Evolutionary conservation across 371 early-diverging fungal species (phyloP), one percentile per base, ranked within the genome.

Genomic region (Vairimorpha ceranae): DNA sequence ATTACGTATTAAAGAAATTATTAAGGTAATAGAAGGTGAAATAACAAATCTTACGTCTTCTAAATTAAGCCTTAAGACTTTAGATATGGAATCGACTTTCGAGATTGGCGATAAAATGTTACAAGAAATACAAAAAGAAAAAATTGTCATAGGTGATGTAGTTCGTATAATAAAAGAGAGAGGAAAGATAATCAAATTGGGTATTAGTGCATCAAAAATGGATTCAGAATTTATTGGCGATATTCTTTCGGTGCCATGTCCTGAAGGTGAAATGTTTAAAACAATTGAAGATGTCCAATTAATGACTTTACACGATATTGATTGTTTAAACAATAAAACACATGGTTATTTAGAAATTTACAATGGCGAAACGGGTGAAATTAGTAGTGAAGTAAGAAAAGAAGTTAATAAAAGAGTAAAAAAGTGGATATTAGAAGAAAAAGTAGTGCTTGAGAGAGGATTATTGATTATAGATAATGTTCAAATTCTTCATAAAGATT

Each of bases 71-170:
- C 81, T 97, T 38, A 97, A 97, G 85, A 99, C 99, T 23, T 93
- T 93, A 27, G 97, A 99, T 68, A 95, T 97, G 95, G 99, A 99
- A 84, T 95, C 97, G 23, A 89, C 93, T 58, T 97, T 95, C 83
- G 95, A 95, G 79, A 84, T 97, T 75, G 97, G 97, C 2, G 89
- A 90, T 70, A 95, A 94, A 85, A 95, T 99, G 94, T 91, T 94
- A 76, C 91, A 91, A 70, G 86, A 92, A 30, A 82, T 99, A 75
- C 91, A 90, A 83, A 93, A 92, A 85, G 96, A 99, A 77, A 95
- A 93, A 83, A 92, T 95, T 30, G 87, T 89, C 83, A 92, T 92
- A 35, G 90, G 91, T 46, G 97, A 97, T 84, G 92, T 99, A 2
- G 91, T 97, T 71, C 88, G 91, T 36, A 94, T 97, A 56, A 95